Evolutionary conservation across 352 stramenopile species (phyloP).

Genomic region (Phytophthora boehmeriae): DNA sequence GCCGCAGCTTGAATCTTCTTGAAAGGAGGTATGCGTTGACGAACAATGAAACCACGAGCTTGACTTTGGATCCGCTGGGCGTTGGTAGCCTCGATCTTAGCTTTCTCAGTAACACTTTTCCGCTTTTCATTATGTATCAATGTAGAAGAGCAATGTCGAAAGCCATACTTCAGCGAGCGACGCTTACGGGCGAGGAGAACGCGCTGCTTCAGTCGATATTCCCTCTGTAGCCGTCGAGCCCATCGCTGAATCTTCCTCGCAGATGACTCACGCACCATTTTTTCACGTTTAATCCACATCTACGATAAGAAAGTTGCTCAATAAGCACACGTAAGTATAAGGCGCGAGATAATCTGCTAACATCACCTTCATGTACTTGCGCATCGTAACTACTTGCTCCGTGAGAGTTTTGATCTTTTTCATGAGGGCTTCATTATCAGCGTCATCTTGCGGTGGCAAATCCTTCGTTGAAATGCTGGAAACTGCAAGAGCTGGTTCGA

Average conservation of each 20-base stretch:
- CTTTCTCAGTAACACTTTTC: slow-evolving; percentile 4
- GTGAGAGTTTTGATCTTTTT: slow-evolving; percentile 32
- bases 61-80: slow-evolving; percentile 28
- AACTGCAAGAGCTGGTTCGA: slow-evolving; percentile 1
- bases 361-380: slow-evolving; percentile 75
- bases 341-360: not conserved
- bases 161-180: slow-evolving; percentile 25
- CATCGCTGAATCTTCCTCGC: slow-evolving; percentile 55
- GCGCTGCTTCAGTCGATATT: slow-evolving; percentile 8
- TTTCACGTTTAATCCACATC: slow-evolving; percentile 75
- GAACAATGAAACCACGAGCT: slow-evolving; percentile 30
- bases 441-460: slow-evolving; percentile 2
- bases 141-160: slow-evolving; percentile 31
- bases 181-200: slow-evolving; percentile 13
- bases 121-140: slow-evolving; percentile 4
- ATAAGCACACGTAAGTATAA: not conserved
- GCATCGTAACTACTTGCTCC: slow-evolving; percentile 59
- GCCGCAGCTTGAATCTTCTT: slow-evolving; percentile 11
- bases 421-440: slow-evolving; percentile 15
- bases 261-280: slow-evolving; percentile 53
- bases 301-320: slow-evolving; percentile 7
- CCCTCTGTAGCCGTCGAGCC: slow-evolving; percentile 20
- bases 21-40: slow-evolving; percentile 14
- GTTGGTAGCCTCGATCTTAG: slow-evolving; percentile 9
- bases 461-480: slow-evolving; percentile 5